Base-by-base conservation (phyloP, 345 rosid genomes). In the Xanthoceras sorbifolium region DNA sequence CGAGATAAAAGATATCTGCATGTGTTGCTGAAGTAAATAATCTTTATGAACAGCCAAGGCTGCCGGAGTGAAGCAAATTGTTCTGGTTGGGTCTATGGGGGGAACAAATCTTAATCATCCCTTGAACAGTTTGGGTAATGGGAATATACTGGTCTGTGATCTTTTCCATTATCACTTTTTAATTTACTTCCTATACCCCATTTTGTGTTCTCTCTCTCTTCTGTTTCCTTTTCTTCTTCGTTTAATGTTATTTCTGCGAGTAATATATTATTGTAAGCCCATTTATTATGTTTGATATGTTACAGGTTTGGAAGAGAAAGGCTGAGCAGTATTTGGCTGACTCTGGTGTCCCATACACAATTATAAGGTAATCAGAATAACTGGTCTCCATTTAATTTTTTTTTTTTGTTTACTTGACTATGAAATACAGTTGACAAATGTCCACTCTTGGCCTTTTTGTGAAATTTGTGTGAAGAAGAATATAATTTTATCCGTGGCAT, bases 311-410 rank as follows among this genome's bases (percentile, higher is more conserved):
- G 99, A 96, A 96, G 90, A 91, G 99, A 86, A 96, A 96, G 79
- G 93, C 99, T n/a, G 99, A 96, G 86, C 98, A 92, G 80, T 96
- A 93, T 86, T 86, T 96, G 91, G 94, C 94, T 50, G 98, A 96
- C 76, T 92, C 94, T 31, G 94, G 98, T 61, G 31, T 96, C 72
- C 95, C 99, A 0, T 93, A 93, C 87, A 96, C 99, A 34, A 96
- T 96, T 60, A 91, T 96, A 87, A 93, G 99, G 99, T 92, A 73
- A 22, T 29, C 48, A 46, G 14, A 72, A 34, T 32, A 18, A 15
- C 42, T 42, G 44, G n/a, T 59, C 15, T 38, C 15, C 29, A 6
- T 20, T 57, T 17, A 55, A 31, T 71, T 31, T 3, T 11, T 32
- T 32, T 36, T 22, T 46, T 2, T 5, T 62, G n/a, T 26, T 48